Conservation (phyloP, 78 protist genomes). For the Acrasis kona region DNA sequence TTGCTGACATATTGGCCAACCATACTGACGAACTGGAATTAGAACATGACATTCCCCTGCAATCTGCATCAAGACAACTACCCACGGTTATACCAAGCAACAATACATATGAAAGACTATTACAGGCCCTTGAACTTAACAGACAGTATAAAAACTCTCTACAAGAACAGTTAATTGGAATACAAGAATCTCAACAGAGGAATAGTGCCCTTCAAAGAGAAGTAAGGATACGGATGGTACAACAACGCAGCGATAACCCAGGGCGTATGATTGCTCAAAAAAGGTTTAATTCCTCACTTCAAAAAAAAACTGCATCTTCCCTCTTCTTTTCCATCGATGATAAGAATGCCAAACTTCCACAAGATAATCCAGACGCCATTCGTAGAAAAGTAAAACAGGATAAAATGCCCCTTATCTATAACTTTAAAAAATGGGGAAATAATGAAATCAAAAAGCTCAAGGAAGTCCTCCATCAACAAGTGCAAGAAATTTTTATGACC, state of each 20-base stretch:
- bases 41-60: too few relatives aligned
- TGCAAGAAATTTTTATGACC: neutral
- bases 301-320: neutral
- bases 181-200: neutral
- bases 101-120: neutral
- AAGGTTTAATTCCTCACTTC: neutral
- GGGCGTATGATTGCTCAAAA: neutral
- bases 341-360: neutral
- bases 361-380: neutral
- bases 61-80: too few relatives aligned
- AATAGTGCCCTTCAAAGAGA: neutral
- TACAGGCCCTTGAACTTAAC: neutral
- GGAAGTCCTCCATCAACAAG: slow-evolving; percentile 5
- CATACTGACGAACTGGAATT: too few relatives aligned
- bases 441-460: neutral
- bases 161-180: neutral
- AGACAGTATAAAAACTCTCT: neutral
- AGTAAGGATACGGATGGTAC: neutral
- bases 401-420: neutral
- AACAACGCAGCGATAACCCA: neutral
- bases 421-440: slow-evolving; percentile 11
- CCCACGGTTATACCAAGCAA: too few relatives aligned
- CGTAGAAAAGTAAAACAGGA: neutral
- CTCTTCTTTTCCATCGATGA: neutral
- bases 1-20: too few relatives aligned